phyloP scores from a whole-genome alignment of 306 rosid species.

The Prunus fruticosa region DNA sequence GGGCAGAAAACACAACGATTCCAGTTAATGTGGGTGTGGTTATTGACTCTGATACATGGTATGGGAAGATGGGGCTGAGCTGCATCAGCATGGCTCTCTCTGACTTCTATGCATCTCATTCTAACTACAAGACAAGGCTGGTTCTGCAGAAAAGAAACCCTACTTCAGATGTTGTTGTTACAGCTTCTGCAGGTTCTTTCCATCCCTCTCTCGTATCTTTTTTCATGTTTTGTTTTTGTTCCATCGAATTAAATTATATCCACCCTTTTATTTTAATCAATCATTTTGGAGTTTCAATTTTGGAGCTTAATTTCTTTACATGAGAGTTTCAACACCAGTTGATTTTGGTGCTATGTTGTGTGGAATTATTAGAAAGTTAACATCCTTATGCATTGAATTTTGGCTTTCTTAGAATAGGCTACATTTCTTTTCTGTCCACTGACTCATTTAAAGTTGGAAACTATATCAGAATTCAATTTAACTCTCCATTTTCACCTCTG shows the following conservation, averaged over 20 bases:
- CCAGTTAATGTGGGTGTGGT: conserved; percentile 30
- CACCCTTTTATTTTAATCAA: not conserved
- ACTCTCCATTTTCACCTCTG: not conserved
- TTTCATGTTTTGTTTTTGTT: not conserved
- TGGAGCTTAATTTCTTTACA: too few species aligned
- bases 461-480: not conserved
- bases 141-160: conserved; percentile 16
- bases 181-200: conserved; percentile 17
- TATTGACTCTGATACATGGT: conserved; percentile 4
- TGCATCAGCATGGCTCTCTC: conserved; percentile 39
- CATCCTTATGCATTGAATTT: too few species aligned
- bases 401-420: not conserved
- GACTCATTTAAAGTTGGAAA: not conserved
- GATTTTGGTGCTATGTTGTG: too few species aligned
- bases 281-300: too few species aligned
- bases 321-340: too few species aligned
- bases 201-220: not conserved
- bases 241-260: not conserved
- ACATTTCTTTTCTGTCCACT: not conserved
- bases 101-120: conserved; percentile 28
- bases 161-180: not conserved
- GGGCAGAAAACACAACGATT: conserved; percentile 1
- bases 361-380: too few species aligned
- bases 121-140: conserved; percentile 27
- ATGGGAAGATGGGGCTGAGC: conserved; percentile 29